Evolutionary conservation across 352 stramenopile genomes (phyloP), one percentile per base, ranked within the genome.

Genomic region (Pythium guiyangense): DNA sequence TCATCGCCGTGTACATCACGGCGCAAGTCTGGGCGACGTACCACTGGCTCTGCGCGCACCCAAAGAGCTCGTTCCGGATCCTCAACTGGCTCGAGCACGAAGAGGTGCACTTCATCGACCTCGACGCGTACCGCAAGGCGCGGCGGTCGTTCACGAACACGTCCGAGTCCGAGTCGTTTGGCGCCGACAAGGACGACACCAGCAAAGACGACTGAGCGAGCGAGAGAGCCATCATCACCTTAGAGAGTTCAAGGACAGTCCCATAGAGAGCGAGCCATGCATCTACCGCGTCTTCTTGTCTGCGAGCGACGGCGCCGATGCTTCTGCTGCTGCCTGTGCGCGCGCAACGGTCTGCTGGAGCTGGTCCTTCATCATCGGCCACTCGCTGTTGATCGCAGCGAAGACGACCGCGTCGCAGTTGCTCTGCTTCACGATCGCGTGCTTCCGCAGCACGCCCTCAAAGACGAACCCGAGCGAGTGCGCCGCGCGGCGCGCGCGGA

Each of bases 351-450:
- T 85, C 15, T 63, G 27, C n/a, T 77, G 54, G 43, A 94, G 63
- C 35, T 92, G 83, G 14, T 87, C 75, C 48, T 86, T 68, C 54
- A 92, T 74, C 22, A 73, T 60, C 0, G 63, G 65, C 88, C 88
- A 96, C 47, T 97, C 86, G 57, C 80, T 94, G 71, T 97, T 97
- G 47, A 96, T 77, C 50, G 84, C 72, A 49, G 84, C 69, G 58
- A 96, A 95, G 3, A 94, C 59, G 12, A 88, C 87, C 12, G 86
- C 92, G 62, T 97, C 88, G 20, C 75, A 70, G 50, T 96, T 97
- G 63, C 82, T 84, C 6, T 82, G 74, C 65, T 96, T 90, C 44
- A 90, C 64, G 57, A 97, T 77, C 54, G 76, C 74, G 63, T 96
- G 84, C 61, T 96, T 97, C 11, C 85, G 77, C 55, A 96, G 63